These are phyloP conservation scores for Fusarium multiceps DNA, from an alignment of 2,329 filamentous ascomycete genomes.

Conservation along the genomic window DNA sequence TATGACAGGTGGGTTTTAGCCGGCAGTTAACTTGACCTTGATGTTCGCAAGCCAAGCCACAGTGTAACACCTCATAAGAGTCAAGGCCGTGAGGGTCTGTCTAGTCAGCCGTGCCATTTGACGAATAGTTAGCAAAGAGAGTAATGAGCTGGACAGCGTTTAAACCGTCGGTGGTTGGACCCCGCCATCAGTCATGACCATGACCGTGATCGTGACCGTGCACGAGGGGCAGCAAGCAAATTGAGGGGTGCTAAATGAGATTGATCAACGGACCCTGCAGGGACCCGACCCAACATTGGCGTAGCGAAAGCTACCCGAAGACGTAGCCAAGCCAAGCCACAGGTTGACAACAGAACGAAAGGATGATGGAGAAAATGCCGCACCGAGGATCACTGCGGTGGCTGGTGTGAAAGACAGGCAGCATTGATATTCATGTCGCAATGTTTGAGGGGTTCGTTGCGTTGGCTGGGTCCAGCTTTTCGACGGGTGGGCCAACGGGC, in stretches of 20 bases:
- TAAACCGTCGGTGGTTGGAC: constrained; percentile 13
- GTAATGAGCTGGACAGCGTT: background rate
- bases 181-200: constrained; percentile 25
- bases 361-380: constrained; percentile 33
- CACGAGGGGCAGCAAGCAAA: constrained; percentile 28
- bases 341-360: background rate
- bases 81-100: background rate
- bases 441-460: constrained; percentile 10
- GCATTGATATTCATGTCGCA: constrained; percentile 8
- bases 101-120: background rate
- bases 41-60: background rate
- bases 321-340: constrained; percentile 18
- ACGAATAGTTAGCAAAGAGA: background rate
- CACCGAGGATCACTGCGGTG: constrained; percentile 19
- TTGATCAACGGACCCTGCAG: constrained; percentile 43
- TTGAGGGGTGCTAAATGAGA: constrained; percentile 37
- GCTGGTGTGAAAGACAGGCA: constrained; percentile 14
- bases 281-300: constrained; percentile 6
- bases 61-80: constrained; percentile 1
- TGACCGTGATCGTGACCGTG: constrained; percentile 22
- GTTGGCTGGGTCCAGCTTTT: constrained; percentile 10
- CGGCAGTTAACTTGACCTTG: background rate
- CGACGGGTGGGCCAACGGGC: constrained; percentile 22
- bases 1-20: constrained; percentile 3
- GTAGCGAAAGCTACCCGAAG: constrained; percentile 17